Base-by-base conservation (phyloP, 768 basidiomycete genomes). In the Aureoboletus auriporus region DNA sequence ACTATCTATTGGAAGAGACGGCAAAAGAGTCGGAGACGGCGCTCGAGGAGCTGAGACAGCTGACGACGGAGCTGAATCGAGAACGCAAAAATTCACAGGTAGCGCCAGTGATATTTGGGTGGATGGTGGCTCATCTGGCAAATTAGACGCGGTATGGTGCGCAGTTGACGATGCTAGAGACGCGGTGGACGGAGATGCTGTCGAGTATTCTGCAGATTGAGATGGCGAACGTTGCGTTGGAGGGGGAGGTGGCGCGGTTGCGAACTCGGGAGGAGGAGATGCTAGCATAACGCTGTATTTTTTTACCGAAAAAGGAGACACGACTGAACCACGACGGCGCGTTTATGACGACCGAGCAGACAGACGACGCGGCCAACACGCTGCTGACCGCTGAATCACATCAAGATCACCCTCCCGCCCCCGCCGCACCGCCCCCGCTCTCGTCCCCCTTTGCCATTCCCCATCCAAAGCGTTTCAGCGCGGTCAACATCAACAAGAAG, bases 401-500 rank as follows among this genome's bases (percentile, higher is more conserved):
- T n/a, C 53, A 59, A 46, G 64, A 67, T n/a, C n/a, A n/a, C n/a
- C n/a, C n/a, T n/a, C 20, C 20, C 20, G 20, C 42, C 53, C 49
- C 27, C 34, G 36, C 8, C 45, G 33, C 43, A 14, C 20, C 23
- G 14, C 39, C 39, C 1, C 47, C 40, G 4, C 12, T 28, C n/a
- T 33, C 64, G 34, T 52, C 64, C 10, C 56, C 62, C 13, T 66
- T 68, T 20, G 58, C 60, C 14, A 58, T 67, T 4, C 77, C 78
- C 2, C 84, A 82, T 53, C 78, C 80, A 28, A 98, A 97, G 75
- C 84, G 86, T 61, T 94, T 93, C 69, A 89, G 75, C 63, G 81
- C 91, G 27, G 82, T 92, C 53, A 93, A 92, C 64, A 91, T 97
- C 68, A 95, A 91, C 74, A 95, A 93, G 81, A 92, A 90, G 69